Percentiles rank a stretch among this genome's conserved stretches.
phyloP scores from a whole-genome alignment of 2,329 filamentous ascomycete species.

The Colletotrichum lentis region DNA sequence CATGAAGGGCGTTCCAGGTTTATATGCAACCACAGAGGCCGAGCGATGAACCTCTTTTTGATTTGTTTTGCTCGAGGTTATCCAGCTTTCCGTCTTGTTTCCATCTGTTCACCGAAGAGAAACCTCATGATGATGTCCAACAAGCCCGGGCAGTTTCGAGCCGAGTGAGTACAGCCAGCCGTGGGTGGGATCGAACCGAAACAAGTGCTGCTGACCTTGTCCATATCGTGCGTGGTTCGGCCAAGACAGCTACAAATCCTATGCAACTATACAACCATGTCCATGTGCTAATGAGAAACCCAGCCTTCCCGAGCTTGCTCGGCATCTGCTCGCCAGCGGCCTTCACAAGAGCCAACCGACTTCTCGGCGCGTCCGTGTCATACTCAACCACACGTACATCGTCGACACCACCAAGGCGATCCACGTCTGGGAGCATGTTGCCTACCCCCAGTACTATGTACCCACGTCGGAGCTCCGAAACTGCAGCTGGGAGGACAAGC shows the following conservation, averaged over 20 bases:
- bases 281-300: background rate
- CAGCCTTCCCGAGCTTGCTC: constrained; percentile 45
- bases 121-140: constrained; percentile 12
- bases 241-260: too few species aligned
- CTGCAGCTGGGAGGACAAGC: constrained; percentile 43
- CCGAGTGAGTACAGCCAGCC: constrained; percentile 16
- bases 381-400: constrained; percentile 46
- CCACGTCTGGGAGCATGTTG: constrained; percentile 57
- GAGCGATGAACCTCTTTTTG: background rate
- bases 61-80: too few species aligned
- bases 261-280: too few species aligned
- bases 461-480: constrained; percentile 44
- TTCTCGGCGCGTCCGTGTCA: constrained; percentile 47
- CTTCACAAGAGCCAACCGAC: constrained; percentile 40
- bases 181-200: too few species aligned
- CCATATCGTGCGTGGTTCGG: background rate
- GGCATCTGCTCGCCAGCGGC: constrained; percentile 42
- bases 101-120: background rate
- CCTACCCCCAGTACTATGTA: constrained; percentile 58
- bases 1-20: background rate
- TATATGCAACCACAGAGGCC: too few species aligned
- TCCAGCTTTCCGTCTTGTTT: too few species aligned
- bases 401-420: constrained; percentile 50
- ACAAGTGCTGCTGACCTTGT: background rate
- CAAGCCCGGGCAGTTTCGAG: constrained; percentile 36